A percentile compares a stretch with the other conserved stretches of the same genome.
phyloP scores from a whole-genome alignment of 345 rosid species.

The Populus simonii region DNA sequence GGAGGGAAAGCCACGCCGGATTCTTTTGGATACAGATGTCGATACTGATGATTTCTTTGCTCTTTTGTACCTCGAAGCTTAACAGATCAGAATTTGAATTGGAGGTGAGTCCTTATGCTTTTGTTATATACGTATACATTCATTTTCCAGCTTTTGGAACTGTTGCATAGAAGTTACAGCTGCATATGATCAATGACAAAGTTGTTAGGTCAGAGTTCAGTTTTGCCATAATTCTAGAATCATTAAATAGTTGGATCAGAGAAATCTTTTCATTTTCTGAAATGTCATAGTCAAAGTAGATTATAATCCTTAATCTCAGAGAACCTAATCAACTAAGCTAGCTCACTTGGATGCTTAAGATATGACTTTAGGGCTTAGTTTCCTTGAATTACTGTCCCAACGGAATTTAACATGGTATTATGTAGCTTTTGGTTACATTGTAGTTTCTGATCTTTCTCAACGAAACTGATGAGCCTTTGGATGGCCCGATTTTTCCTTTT shows the following conservation, averaged over 20 bases:
- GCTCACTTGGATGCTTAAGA: neutral
- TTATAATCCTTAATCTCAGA: neutral
- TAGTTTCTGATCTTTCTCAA: neutral
- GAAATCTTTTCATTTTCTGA: neutral
- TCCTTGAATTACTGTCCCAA: neutral
- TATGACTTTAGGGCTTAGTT: neutral
- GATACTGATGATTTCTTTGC: constrained; percentile 89
- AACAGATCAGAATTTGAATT: constrained; percentile 68
- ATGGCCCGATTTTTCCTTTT: neutral
- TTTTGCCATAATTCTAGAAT: neutral
- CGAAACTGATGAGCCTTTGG: no score
- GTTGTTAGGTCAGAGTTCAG: neutral
- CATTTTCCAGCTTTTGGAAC: neutral
- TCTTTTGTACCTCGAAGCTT: constrained; percentile 77
- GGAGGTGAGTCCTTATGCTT: constrained; percentile 44
- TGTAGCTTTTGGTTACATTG: neutral
- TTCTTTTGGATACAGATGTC: constrained; percentile 79
- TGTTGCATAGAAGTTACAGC: neutral
- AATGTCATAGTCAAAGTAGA: neutral
- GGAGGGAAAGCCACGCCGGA: constrained; percentile 45
- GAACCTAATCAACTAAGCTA: no score
- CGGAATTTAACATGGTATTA: neutral
- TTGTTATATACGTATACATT: neutral
- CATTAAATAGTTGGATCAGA: neutral
- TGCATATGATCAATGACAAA: neutral